Base-by-base conservation (phyloP, 2,329 filamentous ascomycete genomes). In the Penicillium sp. region DNA sequence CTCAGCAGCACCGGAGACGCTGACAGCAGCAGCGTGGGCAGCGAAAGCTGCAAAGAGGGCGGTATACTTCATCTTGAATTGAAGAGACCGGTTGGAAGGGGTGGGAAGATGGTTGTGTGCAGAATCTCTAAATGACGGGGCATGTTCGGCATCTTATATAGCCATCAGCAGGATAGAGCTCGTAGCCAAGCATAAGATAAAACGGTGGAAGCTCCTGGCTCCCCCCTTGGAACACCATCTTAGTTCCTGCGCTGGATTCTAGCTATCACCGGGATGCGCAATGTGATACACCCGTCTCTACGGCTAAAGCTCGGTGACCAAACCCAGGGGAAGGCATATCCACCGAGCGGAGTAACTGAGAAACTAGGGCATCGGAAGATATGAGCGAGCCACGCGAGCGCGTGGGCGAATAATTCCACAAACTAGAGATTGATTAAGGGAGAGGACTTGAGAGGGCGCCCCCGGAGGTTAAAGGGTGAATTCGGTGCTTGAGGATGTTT, bases 1-100 rank as follows among this genome's bases (percentile, higher is more conserved):
- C 57, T 77, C 72, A n/a, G 76, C 70, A 33, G 74, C 51, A 31
- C 68, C 68, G 18, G 65, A 59, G 47, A 67, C 65, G 44, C 60
- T 54, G 36, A 59, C 53, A 24, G 61, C 61, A 39, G 58, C 58
- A 18, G 54, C 61, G 41, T 59, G 59, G 39, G 54, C 54, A 42
- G 58, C 61, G 28, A 63, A 51, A 24, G 61, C 58, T 52, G 58
- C 54, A 24, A 62, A 8, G 29, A 62, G 39, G 21, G 58, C 53
- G 39, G 49, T 45, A 21, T 51, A 55, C 48, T 59, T 61, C 61
- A 63, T 63, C 2, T 15, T 53, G 42, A 56, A 42, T 36, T 18
- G n/a, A 18, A 36, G 33, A 36, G 15, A 36, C n/a, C 33, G 33
- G 33, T 8, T 16, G 33, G 18, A 21, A 21, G 18, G 33, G 23